Evolutionary conservation across 148 eudicot species (phyloP).

Genomic region (Hydrangea macrophylla): DNA sequence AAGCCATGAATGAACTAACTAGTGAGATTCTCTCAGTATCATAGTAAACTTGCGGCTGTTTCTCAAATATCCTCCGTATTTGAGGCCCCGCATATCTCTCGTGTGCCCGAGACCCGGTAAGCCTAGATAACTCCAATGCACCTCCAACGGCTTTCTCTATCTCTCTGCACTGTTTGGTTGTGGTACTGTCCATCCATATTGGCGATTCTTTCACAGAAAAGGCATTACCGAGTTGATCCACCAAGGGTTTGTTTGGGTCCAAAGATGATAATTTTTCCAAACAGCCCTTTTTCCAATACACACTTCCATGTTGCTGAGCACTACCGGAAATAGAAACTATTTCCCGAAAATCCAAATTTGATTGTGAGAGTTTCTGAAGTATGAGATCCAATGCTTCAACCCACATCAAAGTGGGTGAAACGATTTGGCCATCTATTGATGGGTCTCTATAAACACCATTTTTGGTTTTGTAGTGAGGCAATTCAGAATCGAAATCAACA

Average conservation of each 20-base stretch:
- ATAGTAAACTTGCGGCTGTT: slow-evolving; percentile 54
- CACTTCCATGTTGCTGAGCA: slow-evolving; percentile 95
- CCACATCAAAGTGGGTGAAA: too few relatives aligned
- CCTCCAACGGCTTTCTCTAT: slow-evolving; percentile 91
- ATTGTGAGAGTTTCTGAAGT: too few relatives aligned
- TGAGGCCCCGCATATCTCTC: slow-evolving; percentile 87
- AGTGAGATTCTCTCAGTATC: slow-evolving; percentile 85
- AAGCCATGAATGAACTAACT: slow-evolving; percentile 87
- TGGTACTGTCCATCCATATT: slow-evolving; percentile 95
- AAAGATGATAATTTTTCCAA: slow-evolving; percentile 45
- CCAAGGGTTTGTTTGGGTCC: slow-evolving; percentile 54
- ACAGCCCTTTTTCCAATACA: slow-evolving; percentile 81
- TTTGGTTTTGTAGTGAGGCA: too few relatives aligned
- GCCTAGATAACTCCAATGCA: slow-evolving; percentile 61
- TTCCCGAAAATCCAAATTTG: too few relatives aligned
- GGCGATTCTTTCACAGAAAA: slow-evolving; percentile 77
- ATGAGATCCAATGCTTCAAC: too few relatives aligned
- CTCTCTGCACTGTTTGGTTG: slow-evolving; percentile 82
- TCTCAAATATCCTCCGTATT: slow-evolving; percentile 71
- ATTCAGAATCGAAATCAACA: too few relatives aligned
- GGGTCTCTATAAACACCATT: too few relatives aligned
- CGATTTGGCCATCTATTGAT: too few relatives aligned
- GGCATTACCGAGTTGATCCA: slow-evolving; percentile 61
- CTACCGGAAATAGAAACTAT: slow-evolving; percentile 84
- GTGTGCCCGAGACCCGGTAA: slow-evolving; percentile 82